Evolutionary conservation across 495 filamentous ascomycete species (phyloP), one percentile per base, ranked within the genome.

Genomic region (Viridothelium virens): DNA sequence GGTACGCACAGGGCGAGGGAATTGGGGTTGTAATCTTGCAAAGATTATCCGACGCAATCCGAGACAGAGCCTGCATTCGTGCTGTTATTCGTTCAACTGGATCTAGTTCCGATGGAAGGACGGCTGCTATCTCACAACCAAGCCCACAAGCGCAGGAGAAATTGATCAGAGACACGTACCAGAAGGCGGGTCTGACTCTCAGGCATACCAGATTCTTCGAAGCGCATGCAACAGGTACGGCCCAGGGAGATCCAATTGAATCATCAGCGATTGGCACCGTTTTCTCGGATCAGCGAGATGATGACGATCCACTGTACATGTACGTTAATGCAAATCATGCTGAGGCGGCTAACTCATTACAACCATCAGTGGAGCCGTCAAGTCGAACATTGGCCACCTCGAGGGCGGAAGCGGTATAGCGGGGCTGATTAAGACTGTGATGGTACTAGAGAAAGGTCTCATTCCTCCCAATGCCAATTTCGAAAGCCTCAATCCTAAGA

Each of bases 331-430:
- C 41, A 14, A 44, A 44, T 44, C 14, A 44, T 25, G 25, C 25
- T 25, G 25, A 25, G 25, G 25, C 25, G 25, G 25, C 25, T 25
- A 25, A 25, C 25, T 25, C 25, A 25, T 25, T 25, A 25, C 25
- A 25, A 25, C 25, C 25, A 25, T 25, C 25, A 44, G 7, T 44
- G 41, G 14, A 7, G 14, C 6, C 34, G 50, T 62, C 33, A 66
- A 62, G 33, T 10, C 50, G 37, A 59, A 56, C 25, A 37, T 62
- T 10, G 64, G 64, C 7, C 86, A 88, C 70, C 67, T 81, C 2
- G 86, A 87, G 70, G 82, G 79, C 11, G 79, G 79, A 10, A 80
- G 79, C 63, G 85, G 86, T 36, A 77, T 88, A 36, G 77, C 83
- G 0, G 82, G 81, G 4, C 68, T 88, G 4, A 83, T 88, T 63